A percentile compares a stretch with the other conserved stretches of the same genome.
Evolutionary conservation across 495 filamentous ascomycete species (phyloP).

Genomic region (Xylaria grammica): DNA sequence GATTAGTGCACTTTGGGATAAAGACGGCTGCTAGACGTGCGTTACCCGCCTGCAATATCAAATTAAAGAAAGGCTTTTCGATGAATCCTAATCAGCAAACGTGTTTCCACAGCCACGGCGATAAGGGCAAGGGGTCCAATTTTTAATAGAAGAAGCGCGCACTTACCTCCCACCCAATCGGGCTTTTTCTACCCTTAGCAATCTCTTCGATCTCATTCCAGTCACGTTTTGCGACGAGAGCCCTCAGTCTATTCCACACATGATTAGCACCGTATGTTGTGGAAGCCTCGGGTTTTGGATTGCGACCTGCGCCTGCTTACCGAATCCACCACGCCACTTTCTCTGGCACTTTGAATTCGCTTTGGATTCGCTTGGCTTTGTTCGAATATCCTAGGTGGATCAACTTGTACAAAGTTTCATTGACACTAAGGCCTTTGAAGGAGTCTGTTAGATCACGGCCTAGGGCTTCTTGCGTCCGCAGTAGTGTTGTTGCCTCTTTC

Average conservation of each 20-base stretch:
- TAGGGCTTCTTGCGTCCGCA: slow-evolving; percentile 83
- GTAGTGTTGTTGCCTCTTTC: slow-evolving; percentile 75
- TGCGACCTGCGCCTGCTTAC: slow-evolving; percentile 35
- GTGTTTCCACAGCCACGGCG: not conserved
- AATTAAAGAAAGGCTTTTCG: slow-evolving; percentile 85
- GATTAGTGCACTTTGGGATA: slow-evolving; percentile 79
- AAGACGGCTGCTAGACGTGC: slow-evolving; percentile 82
- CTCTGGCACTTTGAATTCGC: slow-evolving; percentile 91
- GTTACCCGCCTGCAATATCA: slow-evolving; percentile 86
- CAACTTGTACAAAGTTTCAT: slow-evolving; percentile 88
- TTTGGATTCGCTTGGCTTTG: slow-evolving; percentile 81
- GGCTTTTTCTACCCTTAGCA: slow-evolving; percentile 71
- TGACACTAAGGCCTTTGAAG: slow-evolving; percentile 82
- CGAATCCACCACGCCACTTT: slow-evolving; percentile 87
- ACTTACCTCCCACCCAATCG: slow-evolving; percentile 94
- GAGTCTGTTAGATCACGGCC: slow-evolving; percentile 79
- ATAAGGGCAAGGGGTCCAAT: not conserved
- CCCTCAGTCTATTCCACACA: slow-evolving; percentile 66
- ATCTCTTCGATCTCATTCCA: slow-evolving; percentile 93
- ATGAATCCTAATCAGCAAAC: not conserved
- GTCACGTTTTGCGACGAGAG: slow-evolving; percentile 84
- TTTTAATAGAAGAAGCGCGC: slow-evolving; percentile 23
- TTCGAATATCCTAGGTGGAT: slow-evolving; percentile 75
- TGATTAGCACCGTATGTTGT: not conserved
- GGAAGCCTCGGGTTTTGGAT: not conserved